Conservation (phyloP, 768 basidiomycete genomes). For the Kwoniella dejecticola region DNA sequence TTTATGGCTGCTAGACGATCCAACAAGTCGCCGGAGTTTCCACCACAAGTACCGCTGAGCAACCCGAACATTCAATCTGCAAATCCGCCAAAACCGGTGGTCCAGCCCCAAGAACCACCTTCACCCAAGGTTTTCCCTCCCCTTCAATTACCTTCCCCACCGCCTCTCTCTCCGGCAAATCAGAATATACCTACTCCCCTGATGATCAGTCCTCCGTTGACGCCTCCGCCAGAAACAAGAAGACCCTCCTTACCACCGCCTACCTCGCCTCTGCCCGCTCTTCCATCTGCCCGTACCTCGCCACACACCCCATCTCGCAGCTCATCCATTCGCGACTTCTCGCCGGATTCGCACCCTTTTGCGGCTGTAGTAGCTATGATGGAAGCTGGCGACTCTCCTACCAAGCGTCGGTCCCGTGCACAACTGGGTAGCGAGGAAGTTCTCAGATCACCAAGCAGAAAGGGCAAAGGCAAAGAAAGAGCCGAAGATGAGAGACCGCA, state of each 20-base stretch:
- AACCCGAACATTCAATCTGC: too few relatives aligned
- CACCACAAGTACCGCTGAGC: not conserved
- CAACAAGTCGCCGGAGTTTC: constrained; percentile 1
- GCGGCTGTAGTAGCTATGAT: constrained; percentile 29
- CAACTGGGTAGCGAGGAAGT: not conserved
- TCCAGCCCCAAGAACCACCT: not conserved
- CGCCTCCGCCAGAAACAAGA: not conserved
- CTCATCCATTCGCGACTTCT: not conserved
- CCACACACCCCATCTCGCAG: constrained; percentile 2
- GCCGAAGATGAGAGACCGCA: constrained; percentile 8
- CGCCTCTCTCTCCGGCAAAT: too few relatives aligned
- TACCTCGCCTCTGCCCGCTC: not conserved
- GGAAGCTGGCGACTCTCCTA: constrained; percentile 19
- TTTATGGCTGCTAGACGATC: constrained; percentile 5
- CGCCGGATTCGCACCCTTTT: constrained; percentile 9
- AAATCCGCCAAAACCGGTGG: too few relatives aligned
- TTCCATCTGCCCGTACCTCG: not conserved
- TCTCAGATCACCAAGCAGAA: not conserved
- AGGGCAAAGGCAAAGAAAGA: constrained; percentile 17
- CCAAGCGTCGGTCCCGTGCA: not conserved
- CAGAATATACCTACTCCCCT: too few relatives aligned
- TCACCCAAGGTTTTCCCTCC: not conserved
- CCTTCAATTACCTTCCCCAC: not conserved
- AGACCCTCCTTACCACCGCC: not conserved
- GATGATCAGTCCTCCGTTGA: too few relatives aligned